Evolutionary conservation across 73 alveolate genomes (phyloP), one percentile per base, ranked within the genome.

Genomic region (Diophrys sp.): DNA sequence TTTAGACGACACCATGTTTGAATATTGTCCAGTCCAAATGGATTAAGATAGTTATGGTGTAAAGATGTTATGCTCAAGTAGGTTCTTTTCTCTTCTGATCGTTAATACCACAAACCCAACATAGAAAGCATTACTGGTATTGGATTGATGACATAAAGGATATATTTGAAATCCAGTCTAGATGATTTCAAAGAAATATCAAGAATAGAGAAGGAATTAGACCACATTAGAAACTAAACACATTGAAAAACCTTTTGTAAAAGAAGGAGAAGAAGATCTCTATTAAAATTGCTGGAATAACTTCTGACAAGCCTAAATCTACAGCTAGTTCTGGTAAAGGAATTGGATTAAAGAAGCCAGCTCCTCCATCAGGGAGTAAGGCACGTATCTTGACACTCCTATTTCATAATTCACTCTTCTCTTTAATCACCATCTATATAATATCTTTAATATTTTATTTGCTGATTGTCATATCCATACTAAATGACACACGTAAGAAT

Each of bases 81-180:
- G 84, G 56, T 82, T 33, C 75, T 74, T 74, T 34, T 80, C 84
- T 26, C 68, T 82, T 5, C 28, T 82, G 2, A 24, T 82, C 1
- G 44, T 26, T 2, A 56, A 33, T 66, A 74, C 81, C 1, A 30
- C 54, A 24, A 78, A 78, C 31, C 68, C 75, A 34, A 82, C 44
- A 23, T 44, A 44, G 62, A 44, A 44, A 44, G 90, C 90, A 5
- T 14, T 74, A 33, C 54, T 82, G 90, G 90, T 23, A 62, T 80
- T 29, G 89, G 89, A 23, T 86, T 67, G 87, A 73, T 24, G 93
- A 86, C 33, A 79, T 89, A 66, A 86, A 86, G 44, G 93, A 86
- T 69, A 67, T 87, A 86, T 53, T 80, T 86, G 29, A 76, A 53
- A 1, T 77, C 83, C 1, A 81, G 80, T 0, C 70, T 86, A 25